Conservation (phyloP, 768 basidiomycete species). For the Rhodotorula toruloides region DNA sequence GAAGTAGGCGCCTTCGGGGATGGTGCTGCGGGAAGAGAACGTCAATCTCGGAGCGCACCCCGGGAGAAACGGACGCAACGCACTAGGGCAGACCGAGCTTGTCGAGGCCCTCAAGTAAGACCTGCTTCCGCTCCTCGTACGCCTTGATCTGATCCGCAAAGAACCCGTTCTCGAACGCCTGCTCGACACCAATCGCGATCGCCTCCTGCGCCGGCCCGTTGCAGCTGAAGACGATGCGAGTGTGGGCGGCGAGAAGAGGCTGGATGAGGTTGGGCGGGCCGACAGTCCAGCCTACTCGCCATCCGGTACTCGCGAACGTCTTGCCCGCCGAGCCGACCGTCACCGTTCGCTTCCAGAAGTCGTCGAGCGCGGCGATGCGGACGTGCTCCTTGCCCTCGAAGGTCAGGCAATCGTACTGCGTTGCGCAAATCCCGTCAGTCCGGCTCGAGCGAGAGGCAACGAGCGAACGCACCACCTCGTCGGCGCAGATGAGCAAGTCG, state of each 20-base stretch:
- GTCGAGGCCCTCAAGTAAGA: conserved; percentile 77
- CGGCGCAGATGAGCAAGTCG: conserved; percentile 85
- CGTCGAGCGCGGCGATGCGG: conserved; percentile 86
- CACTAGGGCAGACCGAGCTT: conserved; percentile 49
- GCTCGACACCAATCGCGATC: conserved; percentile 77
- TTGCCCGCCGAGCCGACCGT: conserved; percentile 61
- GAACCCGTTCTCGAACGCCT: conserved; percentile 66
- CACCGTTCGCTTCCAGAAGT: conserved; percentile 97
- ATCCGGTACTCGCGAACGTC: conserved; percentile 93
- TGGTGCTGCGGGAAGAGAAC: conserved; percentile 63
- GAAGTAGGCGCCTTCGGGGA: conserved; percentile 89
- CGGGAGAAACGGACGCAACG: neutral
- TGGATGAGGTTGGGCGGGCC: conserved; percentile 54
- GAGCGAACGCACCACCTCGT: conserved; percentile 74
- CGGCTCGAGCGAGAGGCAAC: neutral
- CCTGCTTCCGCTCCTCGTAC: conserved; percentile 70
- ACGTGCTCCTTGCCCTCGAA: conserved; percentile 78
- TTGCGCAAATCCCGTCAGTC: conserved; percentile 9
- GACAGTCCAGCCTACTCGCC: conserved; percentile 95
- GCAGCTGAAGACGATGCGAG: conserved; percentile 88
- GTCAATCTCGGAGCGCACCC: neutral
- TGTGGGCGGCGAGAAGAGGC: conserved; percentile 69
- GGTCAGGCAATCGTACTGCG: conserved; percentile 87
- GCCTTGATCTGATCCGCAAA: conserved; percentile 69
- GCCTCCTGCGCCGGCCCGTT: conserved; percentile 36